Evolutionary conservation across 164 flowering plant species (phyloP).

Genomic region (Aristolochia californica): DNA sequence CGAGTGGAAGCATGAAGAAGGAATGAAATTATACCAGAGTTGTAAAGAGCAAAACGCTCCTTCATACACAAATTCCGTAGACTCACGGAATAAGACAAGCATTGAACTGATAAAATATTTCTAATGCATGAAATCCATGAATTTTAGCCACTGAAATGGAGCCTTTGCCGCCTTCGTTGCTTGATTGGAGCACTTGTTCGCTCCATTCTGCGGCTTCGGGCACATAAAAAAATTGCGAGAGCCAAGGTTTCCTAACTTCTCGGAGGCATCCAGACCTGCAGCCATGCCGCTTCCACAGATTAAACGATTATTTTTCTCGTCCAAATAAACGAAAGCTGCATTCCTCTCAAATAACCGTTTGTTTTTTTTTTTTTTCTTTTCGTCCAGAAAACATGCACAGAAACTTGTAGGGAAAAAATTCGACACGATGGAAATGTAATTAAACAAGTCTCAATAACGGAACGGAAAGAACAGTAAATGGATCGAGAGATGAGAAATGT

Average conservation of each 20-base stretch:
- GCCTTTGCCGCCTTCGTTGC: slow-evolving; percentile 8
- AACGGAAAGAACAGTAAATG: neutral
- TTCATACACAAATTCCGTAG: too few species aligned
- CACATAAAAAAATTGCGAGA: slow-evolving; percentile 65
- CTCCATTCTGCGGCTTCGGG: slow-evolving; percentile 14
- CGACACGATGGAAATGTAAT: too few species aligned
- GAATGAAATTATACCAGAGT: too few species aligned
- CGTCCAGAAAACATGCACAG: neutral
- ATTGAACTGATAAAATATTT: neutral
- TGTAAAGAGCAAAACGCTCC: too few species aligned
- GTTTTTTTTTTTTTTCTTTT: neutral
- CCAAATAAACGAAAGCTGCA: neutral
- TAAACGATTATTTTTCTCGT: neutral
- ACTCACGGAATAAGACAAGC: too few species aligned
- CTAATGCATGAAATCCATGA: slow-evolving; percentile 6
- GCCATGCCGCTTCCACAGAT: neutral
- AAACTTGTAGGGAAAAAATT: neutral
- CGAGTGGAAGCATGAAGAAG: too few species aligned
- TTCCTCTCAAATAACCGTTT: neutral
- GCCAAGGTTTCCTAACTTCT: slow-evolving; percentile 47
- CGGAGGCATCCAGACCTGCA: slow-evolving; percentile 46
- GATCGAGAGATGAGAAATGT: too few species aligned
- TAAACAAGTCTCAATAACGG: too few species aligned
- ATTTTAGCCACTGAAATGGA: neutral
- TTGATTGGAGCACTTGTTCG: slow-evolving; percentile 14